A percentile compares a stretch with the other conserved stretches of the same genome.
Evolutionary conservation across 2,329 filamentous ascomycete species (phyloP).

Genomic region (Pseudogymnoascus sp.): DNA sequence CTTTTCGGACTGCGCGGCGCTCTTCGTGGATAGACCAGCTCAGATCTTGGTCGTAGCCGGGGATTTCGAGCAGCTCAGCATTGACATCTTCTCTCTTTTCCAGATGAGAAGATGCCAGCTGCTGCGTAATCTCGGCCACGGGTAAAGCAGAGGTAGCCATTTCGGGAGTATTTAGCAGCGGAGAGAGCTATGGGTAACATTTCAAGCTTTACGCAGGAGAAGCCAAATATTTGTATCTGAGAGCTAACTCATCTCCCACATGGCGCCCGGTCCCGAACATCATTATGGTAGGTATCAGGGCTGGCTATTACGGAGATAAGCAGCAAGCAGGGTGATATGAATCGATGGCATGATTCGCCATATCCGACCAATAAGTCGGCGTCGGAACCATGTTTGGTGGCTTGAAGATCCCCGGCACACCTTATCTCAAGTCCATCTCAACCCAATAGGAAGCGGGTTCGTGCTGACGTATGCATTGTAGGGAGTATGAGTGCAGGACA

Average conservation of each 20-base stretch:
- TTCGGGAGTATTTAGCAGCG: not conserved
- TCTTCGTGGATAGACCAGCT: conserved; percentile 4
- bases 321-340: not conserved
- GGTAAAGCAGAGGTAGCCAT: conserved; percentile 28
- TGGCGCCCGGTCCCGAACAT: not conserved
- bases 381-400: not conserved
- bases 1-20: conserved; percentile 1
- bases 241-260: not conserved
- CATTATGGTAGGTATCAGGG: not conserved
- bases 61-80: not conserved
- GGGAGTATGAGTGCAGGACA: not conserved
- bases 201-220: not conserved
- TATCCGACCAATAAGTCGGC: not conserved
- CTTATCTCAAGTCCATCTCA: not conserved
- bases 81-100: not conserved
- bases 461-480: not conserved
- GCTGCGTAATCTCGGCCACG: conserved; percentile 32
- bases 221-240: conserved; percentile 1
- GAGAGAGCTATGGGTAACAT: not conserved
- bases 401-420: not conserved
- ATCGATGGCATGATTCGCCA: not conserved
- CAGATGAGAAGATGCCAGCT: conserved; percentile 10
- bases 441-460: not conserved
- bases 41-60: conserved; percentile 9
- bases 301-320: not conserved